phyloP scores from a whole-genome alignment of 2,329 filamentous ascomycete genomes.

The Bipolaris cookei region DNA sequence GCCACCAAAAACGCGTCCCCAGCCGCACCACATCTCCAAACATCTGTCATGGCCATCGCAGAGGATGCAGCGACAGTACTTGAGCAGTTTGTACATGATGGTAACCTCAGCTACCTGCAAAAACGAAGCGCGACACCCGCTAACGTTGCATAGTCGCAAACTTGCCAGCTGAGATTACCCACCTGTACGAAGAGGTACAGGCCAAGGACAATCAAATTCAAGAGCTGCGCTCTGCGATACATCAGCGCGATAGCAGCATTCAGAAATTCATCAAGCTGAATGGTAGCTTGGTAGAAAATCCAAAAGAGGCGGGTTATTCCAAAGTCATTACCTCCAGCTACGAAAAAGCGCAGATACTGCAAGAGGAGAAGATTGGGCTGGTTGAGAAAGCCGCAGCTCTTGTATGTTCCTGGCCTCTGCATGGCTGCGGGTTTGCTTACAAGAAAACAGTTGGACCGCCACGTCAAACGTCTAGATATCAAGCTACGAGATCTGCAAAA shows the following conservation, averaged over 20 bases:
- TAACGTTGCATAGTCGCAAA: conserved; percentile 65
- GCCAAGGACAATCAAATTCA: conserved; percentile 77
- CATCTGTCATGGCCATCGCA: conserved; percentile 44
- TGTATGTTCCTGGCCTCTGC: conserved; percentile 52
- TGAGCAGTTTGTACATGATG: conserved; percentile 78
- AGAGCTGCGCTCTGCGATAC: conserved; percentile 71
- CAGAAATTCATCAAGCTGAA: conserved; percentile 83
- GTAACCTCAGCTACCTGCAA: conserved; percentile 39
- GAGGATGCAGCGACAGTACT: conserved; percentile 73
- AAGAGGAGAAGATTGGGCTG: conserved; percentile 76
- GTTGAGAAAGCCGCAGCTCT: conserved; percentile 68
- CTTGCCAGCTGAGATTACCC: conserved; percentile 80
- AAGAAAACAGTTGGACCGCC: conserved; percentile 59
- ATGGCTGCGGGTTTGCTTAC: conserved; percentile 19
- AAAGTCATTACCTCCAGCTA: conserved; percentile 72
- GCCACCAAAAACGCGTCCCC: neutral
- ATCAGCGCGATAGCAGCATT: conserved; percentile 74
- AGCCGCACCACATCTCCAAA: neutral
- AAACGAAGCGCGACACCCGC: neutral
- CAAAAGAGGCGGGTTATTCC: conserved; percentile 73
- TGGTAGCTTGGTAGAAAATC: conserved; percentile 74
- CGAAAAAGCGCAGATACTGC: conserved; percentile 70
- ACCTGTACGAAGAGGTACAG: conserved; percentile 81
- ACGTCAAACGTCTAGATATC: conserved; percentile 67
- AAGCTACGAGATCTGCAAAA: conserved; percentile 66